Percentiles rank a stretch among this genome's conserved stretches.
phyloP scores from a whole-genome alignment of 768 basidiomycete species.

The Sarcomyxa edulis region DNA sequence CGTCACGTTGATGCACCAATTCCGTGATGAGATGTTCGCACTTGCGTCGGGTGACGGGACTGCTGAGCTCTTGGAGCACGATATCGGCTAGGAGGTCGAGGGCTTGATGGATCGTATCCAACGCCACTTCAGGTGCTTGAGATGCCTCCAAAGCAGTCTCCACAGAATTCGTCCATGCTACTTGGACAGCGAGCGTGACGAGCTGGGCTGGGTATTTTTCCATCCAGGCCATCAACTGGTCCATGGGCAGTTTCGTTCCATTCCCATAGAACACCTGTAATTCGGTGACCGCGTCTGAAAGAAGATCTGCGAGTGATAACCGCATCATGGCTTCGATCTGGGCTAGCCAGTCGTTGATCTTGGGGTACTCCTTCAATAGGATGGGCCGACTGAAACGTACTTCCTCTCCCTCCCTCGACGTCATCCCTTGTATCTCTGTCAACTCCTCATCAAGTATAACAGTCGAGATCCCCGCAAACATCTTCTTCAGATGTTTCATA shows the following conservation, averaged over 20 bases:
- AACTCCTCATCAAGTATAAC: conserved; percentile 83
- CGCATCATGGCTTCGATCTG: conserved; percentile 93
- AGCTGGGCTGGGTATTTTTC: conserved; percentile 94
- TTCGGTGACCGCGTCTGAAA: conserved; percentile 76
- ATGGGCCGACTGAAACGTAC: conserved; percentile 82
- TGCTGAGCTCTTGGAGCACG: conserved; percentile 79
- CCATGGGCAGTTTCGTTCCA: conserved; percentile 50
- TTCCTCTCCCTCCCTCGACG: conserved; percentile 94
- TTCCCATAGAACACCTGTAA: conserved; percentile 77
- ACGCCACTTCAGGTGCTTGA: conserved; percentile 53
- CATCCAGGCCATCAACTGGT: conserved; percentile 84
- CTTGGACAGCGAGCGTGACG: conserved; percentile 91
- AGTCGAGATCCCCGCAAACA: conserved; percentile 97
- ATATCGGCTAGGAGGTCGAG: conserved; percentile 96
- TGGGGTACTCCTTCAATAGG: conserved; percentile 86
- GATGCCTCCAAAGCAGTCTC: conserved; percentile 61
- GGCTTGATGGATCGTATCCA: conserved; percentile 73
- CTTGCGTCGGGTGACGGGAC: conserved; percentile 88
- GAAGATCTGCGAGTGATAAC: conserved; percentile 75
- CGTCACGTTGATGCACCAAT: conserved; percentile 96
- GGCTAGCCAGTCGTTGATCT: conserved; percentile 98
- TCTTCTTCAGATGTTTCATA: conserved; percentile 99
- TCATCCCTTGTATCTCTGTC: conserved; percentile 88
- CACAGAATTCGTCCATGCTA: conserved; percentile 88
- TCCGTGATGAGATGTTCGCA: conserved; percentile 99